These are phyloP conservation scores for Lolium multiflorum DNA, from an alignment of 176 grass and related monocot genomes.

Conservation along the genomic window DNA sequence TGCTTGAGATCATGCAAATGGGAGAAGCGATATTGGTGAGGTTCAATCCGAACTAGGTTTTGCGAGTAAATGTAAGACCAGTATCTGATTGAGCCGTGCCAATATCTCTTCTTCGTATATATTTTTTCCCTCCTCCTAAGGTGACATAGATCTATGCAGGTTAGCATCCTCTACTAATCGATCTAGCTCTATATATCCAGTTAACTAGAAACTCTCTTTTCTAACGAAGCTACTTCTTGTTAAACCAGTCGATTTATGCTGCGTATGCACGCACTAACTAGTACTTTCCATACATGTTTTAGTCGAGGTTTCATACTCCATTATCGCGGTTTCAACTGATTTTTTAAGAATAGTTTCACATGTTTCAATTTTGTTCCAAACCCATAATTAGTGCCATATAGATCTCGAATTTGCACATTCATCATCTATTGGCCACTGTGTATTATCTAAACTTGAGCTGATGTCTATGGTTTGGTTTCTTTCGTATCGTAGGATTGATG, in stretches of 20 bases:
- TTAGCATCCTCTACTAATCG: constrained; percentile 8
- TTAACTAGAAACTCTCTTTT: background rate
- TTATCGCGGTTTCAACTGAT: background rate
- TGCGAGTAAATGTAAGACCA: constrained; percentile 42
- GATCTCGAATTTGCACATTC: background rate
- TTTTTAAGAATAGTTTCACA: background rate
- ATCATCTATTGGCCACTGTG: background rate
- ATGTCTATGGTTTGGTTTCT: background rate
- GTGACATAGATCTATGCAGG: background rate
- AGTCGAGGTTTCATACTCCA: background rate
- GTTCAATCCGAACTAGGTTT: constrained; percentile 88
- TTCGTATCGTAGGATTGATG: background rate
- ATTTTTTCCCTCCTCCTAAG: background rate
- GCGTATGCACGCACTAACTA: background rate
- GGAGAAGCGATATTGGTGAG: constrained; percentile 99
- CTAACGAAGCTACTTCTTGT: background rate
- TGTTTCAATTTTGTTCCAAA: background rate
- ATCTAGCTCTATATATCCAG: background rate
- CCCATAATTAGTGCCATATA: background rate
- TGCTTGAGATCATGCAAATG: constrained; percentile 14
- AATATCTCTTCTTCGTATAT: constrained; percentile 81
- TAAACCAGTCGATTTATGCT: background rate
- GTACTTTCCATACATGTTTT: background rate
- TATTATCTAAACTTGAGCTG: background rate
- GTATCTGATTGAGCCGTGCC: constrained; percentile 99